These are phyloP conservation scores for Sclerotiophoma versabilis DNA, from an alignment of 2,329 filamentous ascomycete species.

Conservation along the genomic window DNA sequence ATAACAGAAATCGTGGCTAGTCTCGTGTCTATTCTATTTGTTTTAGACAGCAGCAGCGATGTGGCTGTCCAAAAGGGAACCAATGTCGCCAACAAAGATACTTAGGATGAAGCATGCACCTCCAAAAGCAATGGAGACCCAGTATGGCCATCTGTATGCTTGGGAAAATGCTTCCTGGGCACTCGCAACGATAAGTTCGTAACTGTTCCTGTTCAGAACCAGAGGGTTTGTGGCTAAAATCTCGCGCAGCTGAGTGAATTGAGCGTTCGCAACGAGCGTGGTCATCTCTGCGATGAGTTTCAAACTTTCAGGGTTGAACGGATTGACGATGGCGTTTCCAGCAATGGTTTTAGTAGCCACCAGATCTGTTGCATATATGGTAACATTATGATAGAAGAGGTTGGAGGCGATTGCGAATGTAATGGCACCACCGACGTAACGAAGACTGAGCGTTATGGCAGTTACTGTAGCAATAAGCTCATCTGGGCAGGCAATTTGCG, in stretches of 20 bases:
- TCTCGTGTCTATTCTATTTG: too few relatives aligned
- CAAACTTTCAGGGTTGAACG: constrained; percentile 46
- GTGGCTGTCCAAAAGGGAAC: constrained; percentile 26
- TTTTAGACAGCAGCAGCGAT: constrained; percentile 19
- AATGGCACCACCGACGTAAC: constrained; percentile 71
- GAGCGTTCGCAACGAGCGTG: constrained; percentile 52
- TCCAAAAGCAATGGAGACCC: constrained; percentile 69
- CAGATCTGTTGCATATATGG: constrained; percentile 26
- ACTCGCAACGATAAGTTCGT: constrained; percentile 56
- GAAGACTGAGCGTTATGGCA: constrained; percentile 72
- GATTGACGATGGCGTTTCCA: constrained; percentile 54
- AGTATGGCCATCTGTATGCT: constrained; percentile 68
- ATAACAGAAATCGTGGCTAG: too few relatives aligned
- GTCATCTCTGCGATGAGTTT: constrained; percentile 57
- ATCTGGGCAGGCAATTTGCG: constrained; percentile 73
- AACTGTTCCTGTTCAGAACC: constrained; percentile 54
- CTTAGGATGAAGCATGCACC: constrained; percentile 63
- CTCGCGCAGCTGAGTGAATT: constrained; percentile 48
- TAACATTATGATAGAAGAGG: constrained; percentile 40
- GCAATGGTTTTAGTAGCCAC: constrained; percentile 55
- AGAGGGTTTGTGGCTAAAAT: constrained; percentile 54
- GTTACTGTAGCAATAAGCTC: constrained; percentile 74
- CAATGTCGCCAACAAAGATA: constrained; percentile 66
- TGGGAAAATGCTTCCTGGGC: constrained; percentile 65
- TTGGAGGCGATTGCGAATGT: constrained; percentile 63